Evolutionary conservation across 345 rosid genomes (phyloP), one percentile per base, ranked within the genome.

Genomic region (Erodium maritimum): DNA sequence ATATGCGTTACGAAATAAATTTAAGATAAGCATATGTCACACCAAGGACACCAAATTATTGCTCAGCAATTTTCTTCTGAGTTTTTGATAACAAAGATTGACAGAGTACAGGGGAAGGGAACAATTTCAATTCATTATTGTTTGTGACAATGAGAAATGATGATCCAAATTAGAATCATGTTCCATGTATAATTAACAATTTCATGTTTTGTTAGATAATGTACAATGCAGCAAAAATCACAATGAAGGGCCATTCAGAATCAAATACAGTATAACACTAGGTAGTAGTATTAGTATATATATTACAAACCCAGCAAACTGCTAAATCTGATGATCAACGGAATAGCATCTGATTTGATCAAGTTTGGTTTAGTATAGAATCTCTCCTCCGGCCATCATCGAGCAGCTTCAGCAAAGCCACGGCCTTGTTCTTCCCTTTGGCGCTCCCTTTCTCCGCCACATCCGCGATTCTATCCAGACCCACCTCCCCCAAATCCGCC

Each of bases 381-480:
- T 37, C 46, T 5, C 57, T 53, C 3, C 14, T 12, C 21, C 23
- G 65, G 16, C 57, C 69, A 19, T 67, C 71, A 4, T 63, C 69
- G 20, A 85, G 70, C 59, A 78, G 55, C 67, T 74, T 73, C 64
- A 87, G 60, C 69, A 90, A 62, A 20, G 72, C 82, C 24, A 79
- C 1, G 0, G 85, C 95, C 53, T 91, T 91, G 51, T 34, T 71
- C 78, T 76, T 84, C 55, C 95, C 96, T 71, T 84, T 88, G 1
- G 58, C 55, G 29, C 74, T 77, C 5, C 96, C 96, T 14, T 62
- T 76, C 71, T 84, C 82, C 17, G 69, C 81, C 12, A 88, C 87
- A 12, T 71, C 75, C 18, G 67, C 61, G 19, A 91, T 77, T 57
- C 90, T 95, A 23, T 86, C 95, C 61, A 70, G 1, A 70, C 86